phyloP scores from a whole-genome alignment of 768 basidiomycete species.

The Artomyces pyxidatus region DNA sequence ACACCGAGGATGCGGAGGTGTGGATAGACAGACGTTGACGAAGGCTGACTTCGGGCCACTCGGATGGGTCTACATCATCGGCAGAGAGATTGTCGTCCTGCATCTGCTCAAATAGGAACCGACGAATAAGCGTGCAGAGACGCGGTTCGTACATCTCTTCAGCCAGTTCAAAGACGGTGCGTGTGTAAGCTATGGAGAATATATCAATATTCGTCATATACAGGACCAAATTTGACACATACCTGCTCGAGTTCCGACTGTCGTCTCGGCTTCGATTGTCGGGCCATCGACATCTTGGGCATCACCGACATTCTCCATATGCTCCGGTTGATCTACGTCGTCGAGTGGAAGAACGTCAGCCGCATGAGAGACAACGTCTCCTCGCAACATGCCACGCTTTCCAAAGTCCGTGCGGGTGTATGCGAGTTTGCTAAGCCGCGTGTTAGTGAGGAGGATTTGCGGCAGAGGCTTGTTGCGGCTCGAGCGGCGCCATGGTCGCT shows the following conservation, averaged over 20 bases:
- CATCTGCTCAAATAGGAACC: not conserved
- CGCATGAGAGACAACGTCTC: not conserved
- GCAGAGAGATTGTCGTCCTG: not conserved
- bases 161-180: not conserved
- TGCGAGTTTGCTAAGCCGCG: slow-evolving; percentile 21
- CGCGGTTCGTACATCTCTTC: not conserved
- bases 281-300: not conserved
- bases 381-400: slow-evolving; percentile 2
- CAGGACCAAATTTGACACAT: not conserved
- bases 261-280: not conserved
- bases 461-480: slow-evolving; percentile 24
- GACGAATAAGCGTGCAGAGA: not conserved
- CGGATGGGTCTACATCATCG: not conserved
- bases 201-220: not conserved
- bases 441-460: slow-evolving; percentile 26
- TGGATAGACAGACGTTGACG: not conserved
- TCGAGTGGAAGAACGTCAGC: not conserved
- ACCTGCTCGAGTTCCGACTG: not conserved
- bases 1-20: not conserved
- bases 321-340: not conserved
- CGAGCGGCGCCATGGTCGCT: slow-evolving; percentile 26
- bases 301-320: not conserved
- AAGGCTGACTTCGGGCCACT: not conserved
- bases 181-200: not conserved
- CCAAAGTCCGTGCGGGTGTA: slow-evolving; percentile 11